phyloP scores from a whole-genome alignment of 352 stramenopile genomes.

The Pythium sukuiense region DNA sequence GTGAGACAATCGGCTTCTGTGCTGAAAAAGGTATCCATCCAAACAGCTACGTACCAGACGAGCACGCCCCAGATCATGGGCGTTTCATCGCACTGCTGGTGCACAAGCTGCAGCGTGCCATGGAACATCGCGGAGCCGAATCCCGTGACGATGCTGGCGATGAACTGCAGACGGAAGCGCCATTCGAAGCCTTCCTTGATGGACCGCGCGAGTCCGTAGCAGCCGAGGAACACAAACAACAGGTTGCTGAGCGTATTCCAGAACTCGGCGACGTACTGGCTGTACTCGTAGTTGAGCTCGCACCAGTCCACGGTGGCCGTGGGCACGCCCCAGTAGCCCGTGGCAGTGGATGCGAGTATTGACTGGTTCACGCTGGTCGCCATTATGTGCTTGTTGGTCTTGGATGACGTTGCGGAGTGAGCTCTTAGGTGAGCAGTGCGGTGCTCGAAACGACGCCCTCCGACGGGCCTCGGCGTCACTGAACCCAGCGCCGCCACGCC shows the following conservation, averaged over 20 bases:
- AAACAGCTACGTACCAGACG: slow-evolving; percentile 59
- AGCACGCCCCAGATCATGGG: slow-evolving; percentile 86
- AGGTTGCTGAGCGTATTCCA: slow-evolving; percentile 88
- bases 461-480: slow-evolving; percentile 1
- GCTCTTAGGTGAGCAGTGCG: not conserved
- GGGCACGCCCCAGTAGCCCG: slow-evolving; percentile 64
- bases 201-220: slow-evolving; percentile 69
- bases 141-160: slow-evolving; percentile 77
- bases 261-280: slow-evolving; percentile 83
- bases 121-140: too few species aligned
- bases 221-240: slow-evolving; percentile 69
- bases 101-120: slow-evolving; percentile 78
- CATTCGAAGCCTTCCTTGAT: slow-evolving; percentile 71
- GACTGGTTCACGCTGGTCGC: not conserved
- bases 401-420: not conserved
- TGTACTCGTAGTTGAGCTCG: slow-evolving; percentile 81
- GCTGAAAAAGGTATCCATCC: too few species aligned
- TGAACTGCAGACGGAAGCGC: slow-evolving; percentile 74
- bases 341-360: not conserved
- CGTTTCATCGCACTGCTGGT: slow-evolving; percentile 85
- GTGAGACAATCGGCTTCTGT: not conserved
- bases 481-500: slow-evolving; percentile 1
- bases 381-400: not conserved
- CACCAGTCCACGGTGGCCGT: slow-evolving; percentile 89
- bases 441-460: too few species aligned